These are phyloP conservation scores for Knufia petricola DNA, from an alignment of 2,329 filamentous ascomycete genomes.

Conservation along the genomic window DNA sequence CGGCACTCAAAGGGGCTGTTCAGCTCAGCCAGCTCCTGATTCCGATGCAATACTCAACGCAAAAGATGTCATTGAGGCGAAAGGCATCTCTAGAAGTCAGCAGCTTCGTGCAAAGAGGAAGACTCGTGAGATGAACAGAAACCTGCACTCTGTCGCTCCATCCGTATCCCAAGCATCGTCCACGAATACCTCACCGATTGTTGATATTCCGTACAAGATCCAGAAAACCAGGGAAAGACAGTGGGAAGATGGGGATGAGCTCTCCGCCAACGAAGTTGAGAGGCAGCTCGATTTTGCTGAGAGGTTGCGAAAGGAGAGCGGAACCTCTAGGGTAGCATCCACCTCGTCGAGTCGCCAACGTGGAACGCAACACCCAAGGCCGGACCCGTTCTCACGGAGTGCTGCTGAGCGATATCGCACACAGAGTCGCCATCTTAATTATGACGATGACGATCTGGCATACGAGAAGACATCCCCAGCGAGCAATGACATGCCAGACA, in stretches of 20 bases:
- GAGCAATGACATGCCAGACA: background rate
- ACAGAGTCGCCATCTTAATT: too few relatives aligned
- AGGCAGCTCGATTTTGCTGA: background rate
- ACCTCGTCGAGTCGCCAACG: too few relatives aligned
- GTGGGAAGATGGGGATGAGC: background rate
- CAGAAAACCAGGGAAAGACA: background rate
- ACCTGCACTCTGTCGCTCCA: background rate
- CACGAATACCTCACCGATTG: too few relatives aligned
- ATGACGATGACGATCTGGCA: too few relatives aligned
- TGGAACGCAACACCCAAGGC: too few relatives aligned
- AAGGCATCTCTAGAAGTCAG: conserved; percentile 2
- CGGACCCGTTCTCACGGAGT: too few relatives aligned
- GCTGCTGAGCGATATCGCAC: too few relatives aligned
- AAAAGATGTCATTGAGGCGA: background rate
- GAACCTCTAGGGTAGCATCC: background rate
- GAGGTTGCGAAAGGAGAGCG: background rate
- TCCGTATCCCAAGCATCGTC: too few relatives aligned
- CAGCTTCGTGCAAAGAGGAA: conserved; percentile 3
- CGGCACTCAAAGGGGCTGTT: background rate
- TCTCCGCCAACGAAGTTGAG: background rate
- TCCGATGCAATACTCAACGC: background rate
- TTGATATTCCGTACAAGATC: background rate
- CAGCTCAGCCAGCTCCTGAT: background rate
- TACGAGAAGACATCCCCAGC: background rate
- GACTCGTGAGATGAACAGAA: background rate